A percentile compares a stretch with the other conserved stretches of the same genome.
Conservation (phyloP, 1,284 basidiomycete genomes). For the Albatrellus sp. region DNA sequence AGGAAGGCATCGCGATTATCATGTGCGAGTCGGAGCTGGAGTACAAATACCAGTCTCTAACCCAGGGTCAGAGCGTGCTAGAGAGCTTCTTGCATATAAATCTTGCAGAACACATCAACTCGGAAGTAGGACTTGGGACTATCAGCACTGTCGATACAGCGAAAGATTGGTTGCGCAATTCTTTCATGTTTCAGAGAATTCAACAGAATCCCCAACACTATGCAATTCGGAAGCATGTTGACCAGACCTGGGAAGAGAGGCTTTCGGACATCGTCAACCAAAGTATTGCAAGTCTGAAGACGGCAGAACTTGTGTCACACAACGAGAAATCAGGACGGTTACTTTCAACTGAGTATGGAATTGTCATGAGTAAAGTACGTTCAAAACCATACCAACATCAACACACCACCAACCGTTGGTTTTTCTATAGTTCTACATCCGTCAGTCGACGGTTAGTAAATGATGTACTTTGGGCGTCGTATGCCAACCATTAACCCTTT, state of each 20-base stretch:
- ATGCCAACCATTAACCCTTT: slow-evolving; percentile 1
- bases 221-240: slow-evolving; percentile 41
- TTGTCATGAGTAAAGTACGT: slow-evolving; percentile 74
- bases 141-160: slow-evolving; percentile 60
- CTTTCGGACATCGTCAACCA: slow-evolving; percentile 62
- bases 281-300: slow-evolving; percentile 46
- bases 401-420: no score
- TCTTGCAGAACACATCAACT: slow-evolving; percentile 84
- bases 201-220: slow-evolving; percentile 76
- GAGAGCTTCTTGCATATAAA: slow-evolving; percentile 80
- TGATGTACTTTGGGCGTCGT: neutral
- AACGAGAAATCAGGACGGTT: slow-evolving; percentile 26
- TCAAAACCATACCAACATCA: neutral
- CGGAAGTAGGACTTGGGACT: slow-evolving; percentile 79
- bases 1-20: slow-evolving; percentile 68
- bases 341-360: slow-evolving; percentile 59
- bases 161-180: slow-evolving; percentile 67
- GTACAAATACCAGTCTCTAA: slow-evolving; percentile 54
- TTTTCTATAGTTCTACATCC: slow-evolving; percentile 50
- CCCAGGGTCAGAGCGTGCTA: slow-evolving; percentile 57
- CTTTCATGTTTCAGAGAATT: slow-evolving; percentile 78
- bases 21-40: slow-evolving; percentile 69
- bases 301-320: slow-evolving; percentile 42
- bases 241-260: slow-evolving; percentile 54
- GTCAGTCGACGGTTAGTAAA: slow-evolving; percentile 45